phyloP scores from a whole-genome alignment of 1,284 basidiomycete species.

The Malassezia slooffiae region DNA sequence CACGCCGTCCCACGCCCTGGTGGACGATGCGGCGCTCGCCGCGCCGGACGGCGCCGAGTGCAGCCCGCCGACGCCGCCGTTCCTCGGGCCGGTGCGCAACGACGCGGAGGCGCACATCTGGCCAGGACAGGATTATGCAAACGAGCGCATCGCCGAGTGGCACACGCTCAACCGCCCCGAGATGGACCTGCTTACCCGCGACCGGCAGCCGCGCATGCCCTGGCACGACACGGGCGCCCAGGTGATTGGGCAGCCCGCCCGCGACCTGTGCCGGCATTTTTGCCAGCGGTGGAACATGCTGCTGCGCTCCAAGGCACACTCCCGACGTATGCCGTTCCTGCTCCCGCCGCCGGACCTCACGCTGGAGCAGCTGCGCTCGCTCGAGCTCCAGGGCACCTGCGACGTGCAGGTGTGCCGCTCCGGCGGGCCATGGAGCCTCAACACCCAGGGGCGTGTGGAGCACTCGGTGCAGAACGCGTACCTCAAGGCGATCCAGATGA shows the following conservation, averaged over 20 bases:
- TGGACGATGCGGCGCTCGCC: conserved; percentile 59
- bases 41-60: conserved; percentile 18
- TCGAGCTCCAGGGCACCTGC: conserved; percentile 85
- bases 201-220: conserved; percentile 84
- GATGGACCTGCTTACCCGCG: conserved; percentile 85
- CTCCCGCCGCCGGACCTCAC: conserved; percentile 87
- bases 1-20: conserved; percentile 79
- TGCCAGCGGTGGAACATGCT: conserved; percentile 61
- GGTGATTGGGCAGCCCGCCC: conserved; percentile 86
- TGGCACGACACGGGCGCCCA: conserved; percentile 98
- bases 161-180: conserved; percentile 76
- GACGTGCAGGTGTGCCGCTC: conserved; percentile 95
- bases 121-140: conserved; percentile 84
- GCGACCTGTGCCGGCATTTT: conserved; percentile 90
- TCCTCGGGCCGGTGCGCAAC: conserved; percentile 43
- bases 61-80: conserved; percentile 14
- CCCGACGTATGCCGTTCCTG: conserved; percentile 81
- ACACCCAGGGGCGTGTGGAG: conserved; percentile 73
- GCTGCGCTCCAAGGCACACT: conserved; percentile 58
- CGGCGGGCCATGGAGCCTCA: conserved; percentile 90
- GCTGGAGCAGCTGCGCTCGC: conserved; percentile 63
- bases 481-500: conserved; percentile 78
- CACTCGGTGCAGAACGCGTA: conserved; percentile 93
- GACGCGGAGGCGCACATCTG: conserved; percentile 61
- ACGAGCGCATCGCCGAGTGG: conserved; percentile 80